Percentiles rank a stretch among this genome's conserved stretches.
These are phyloP conservation scores for Sechiopsis laciniata DNA, from an alignment of 306 rosid species.

Conservation along the genomic window DNA sequence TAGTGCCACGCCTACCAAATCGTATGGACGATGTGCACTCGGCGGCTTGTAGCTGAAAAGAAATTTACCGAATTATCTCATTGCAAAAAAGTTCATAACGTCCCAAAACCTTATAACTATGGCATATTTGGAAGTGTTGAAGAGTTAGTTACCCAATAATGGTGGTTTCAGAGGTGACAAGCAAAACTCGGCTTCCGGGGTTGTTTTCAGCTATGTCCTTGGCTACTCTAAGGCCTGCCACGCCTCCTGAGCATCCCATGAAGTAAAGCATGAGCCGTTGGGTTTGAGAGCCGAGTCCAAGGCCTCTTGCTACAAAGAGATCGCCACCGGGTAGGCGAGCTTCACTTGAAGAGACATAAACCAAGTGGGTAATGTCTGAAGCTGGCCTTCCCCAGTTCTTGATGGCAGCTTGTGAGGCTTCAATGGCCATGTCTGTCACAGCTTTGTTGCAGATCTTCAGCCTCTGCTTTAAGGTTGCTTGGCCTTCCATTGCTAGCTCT, in stretches of 20 bases:
- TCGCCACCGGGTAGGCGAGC: slow-evolving; percentile 88
- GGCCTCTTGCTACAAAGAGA: slow-evolving; percentile 63
- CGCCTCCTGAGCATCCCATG: slow-evolving; percentile 84
- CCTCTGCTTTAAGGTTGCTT: slow-evolving; percentile 62
- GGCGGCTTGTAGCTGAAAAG: slow-evolving; percentile 53
- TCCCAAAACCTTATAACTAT: no score
- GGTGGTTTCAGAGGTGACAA: slow-evolving; percentile 82
- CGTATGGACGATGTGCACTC: slow-evolving; percentile 68
- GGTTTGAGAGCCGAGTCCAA: slow-evolving; percentile 53
- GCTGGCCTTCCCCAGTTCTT: slow-evolving; percentile 68
- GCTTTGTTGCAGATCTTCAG: slow-evolving; percentile 83
- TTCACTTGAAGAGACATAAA: slow-evolving; percentile 90
- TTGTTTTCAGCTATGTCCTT: slow-evolving; percentile 92
- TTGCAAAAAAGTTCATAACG: no score
- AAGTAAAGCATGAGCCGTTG: slow-evolving; percentile 66
- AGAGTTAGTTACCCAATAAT: slow-evolving; percentile 49
- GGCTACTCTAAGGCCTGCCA: slow-evolving; percentile 75
- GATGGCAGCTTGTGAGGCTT: slow-evolving; percentile 72
- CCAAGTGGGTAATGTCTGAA: slow-evolving; percentile 74
- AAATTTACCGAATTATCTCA: no score
- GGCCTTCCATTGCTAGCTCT: slow-evolving; percentile 65
- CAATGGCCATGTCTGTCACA: slow-evolving; percentile 84
- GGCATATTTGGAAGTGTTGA: background rate
- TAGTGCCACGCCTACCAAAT: slow-evolving; percentile 85
- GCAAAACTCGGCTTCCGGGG: slow-evolving; percentile 70